Conservation (phyloP, 495 filamentous ascomycete species). For the Bryoglossum gracile region DNA sequence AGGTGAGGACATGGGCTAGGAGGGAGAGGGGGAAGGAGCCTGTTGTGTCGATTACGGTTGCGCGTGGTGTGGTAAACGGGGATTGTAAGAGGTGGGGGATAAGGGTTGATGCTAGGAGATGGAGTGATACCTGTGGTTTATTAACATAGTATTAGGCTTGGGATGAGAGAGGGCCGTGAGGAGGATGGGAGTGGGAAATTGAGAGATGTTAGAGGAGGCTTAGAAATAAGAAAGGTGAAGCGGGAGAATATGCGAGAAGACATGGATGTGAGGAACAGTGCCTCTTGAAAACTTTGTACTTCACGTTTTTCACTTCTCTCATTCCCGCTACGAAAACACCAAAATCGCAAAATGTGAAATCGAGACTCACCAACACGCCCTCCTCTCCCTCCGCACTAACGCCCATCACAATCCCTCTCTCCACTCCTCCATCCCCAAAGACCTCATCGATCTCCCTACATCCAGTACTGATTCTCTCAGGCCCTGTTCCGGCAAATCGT, state of each 20-base stretch:
- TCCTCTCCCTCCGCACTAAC: constrained; percentile 40
- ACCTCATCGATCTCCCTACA: constrained; percentile 39
- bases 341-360: too few species aligned
- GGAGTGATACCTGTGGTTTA: constrained; percentile 25
- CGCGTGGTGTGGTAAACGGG: constrained; percentile 1
- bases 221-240: too few species aligned
- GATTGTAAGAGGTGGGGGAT: neutral
- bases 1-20: constrained; percentile 18
- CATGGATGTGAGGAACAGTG: too few species aligned
- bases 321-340: too few species aligned
- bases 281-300: too few species aligned
- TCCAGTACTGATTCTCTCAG: constrained; percentile 26
- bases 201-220: too few species aligned
- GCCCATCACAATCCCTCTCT: constrained; percentile 41
- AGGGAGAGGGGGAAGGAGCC: constrained; percentile 22
- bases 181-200: neutral
- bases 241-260: too few species aligned
- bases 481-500: constrained; percentile 4
- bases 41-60: constrained; percentile 25
- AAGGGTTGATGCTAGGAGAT: constrained; percentile 13
- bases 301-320: too few species aligned
- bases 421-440: constrained; percentile 33
- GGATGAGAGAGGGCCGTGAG: too few species aligned
- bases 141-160: too few species aligned
- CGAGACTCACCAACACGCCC: constrained; percentile 32